Evolutionary conservation across 495 filamentous ascomycete genomes (phyloP), one percentile per base, ranked within the genome.

Genomic region (Cercophora scortea): DNA sequence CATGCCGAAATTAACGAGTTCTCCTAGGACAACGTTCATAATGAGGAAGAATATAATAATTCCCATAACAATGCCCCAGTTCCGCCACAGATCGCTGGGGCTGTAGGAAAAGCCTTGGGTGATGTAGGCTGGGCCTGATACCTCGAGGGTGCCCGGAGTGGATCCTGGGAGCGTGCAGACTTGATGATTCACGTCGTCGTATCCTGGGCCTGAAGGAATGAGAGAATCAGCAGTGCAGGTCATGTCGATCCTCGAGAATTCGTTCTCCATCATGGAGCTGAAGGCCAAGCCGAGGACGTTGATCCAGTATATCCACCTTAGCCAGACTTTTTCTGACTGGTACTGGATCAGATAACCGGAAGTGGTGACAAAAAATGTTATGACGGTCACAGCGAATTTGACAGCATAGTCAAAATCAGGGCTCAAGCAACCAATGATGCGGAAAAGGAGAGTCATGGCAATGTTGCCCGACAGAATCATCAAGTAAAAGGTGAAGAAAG

Each of bases 331-430:
- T 44, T 84, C 72, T 7, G 66, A 73, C 19, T 83, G 78, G 58
- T 81, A 89, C 54, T 89, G 86, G 52, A 92, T 88, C 11, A 91
- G 67, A 67, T 93, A 93, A 9, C 89, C 89, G 6, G 80, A 83
- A 0, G 88, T 92, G 38, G 88, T 62, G 34, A 94, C 81, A 61
- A 90, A 87, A 13, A 91, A 65, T 0, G 87, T 90, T 59, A 94
- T 88, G 25, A 86, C 79, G 1, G 86, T 73, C 7, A 83, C 79
- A 3, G 85, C 89, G 59, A 89, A 86, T 64, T 88, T 89, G 61
- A 90, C 86, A 8, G 88, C 88, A 45, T 87, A 89, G 59, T 93
- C 88, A 54, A 93, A 93, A 55, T 89, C 87, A 0, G 89, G 87
- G 51, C 85, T 87, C 11, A 93, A 50, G 59, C 86, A 90, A 16